Conservation (phyloP, 495 filamentous ascomycete species). For the Hyaloscypha variabilis region DNA sequence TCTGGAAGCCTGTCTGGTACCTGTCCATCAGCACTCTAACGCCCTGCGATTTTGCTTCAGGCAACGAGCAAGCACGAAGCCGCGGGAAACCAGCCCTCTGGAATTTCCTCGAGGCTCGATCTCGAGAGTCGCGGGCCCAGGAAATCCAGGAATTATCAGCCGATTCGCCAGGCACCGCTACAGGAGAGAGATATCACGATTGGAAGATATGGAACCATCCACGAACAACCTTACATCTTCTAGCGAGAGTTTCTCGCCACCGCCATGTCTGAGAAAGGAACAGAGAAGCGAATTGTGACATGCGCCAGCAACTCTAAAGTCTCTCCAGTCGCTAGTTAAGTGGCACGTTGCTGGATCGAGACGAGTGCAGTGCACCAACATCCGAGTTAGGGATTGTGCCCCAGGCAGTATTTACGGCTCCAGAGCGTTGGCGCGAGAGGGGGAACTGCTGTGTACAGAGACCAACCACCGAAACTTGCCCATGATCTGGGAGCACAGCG, state of each 20-base stretch:
- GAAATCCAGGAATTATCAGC: background rate
- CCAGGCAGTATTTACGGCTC: background rate
- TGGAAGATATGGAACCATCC: background rate
- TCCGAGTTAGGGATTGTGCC: slow-evolving; percentile 13
- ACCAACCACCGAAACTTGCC: background rate
- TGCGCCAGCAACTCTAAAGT: slow-evolving; percentile 15
- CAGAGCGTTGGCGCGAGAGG: slow-evolving; percentile 8
- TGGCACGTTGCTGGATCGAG: slow-evolving; percentile 7
- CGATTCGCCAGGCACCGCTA: background rate
- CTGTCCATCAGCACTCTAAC: slow-evolving; percentile 7
- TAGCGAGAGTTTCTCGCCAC: slow-evolving; percentile 18
- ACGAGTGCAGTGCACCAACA: slow-evolving; percentile 3
- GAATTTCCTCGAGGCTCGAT: background rate
- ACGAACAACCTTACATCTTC: slow-evolving; percentile 6
- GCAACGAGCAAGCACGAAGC: background rate
- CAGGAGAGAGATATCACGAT: no score
- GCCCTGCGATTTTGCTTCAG: background rate
- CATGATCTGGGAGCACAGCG: background rate
- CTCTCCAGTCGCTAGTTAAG: background rate
- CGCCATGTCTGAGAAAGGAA: slow-evolving; percentile 23
- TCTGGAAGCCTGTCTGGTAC: slow-evolving; percentile 14
- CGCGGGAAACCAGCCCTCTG: background rate
- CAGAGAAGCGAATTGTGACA: slow-evolving; percentile 18
- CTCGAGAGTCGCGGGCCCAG: background rate
- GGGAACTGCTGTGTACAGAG: background rate